A percentile compares a stretch with the other conserved stretches of the same genome.
Evolutionary conservation across 176 grass and related monocot species (phyloP).

Genomic region (Avena insularis): DNA sequence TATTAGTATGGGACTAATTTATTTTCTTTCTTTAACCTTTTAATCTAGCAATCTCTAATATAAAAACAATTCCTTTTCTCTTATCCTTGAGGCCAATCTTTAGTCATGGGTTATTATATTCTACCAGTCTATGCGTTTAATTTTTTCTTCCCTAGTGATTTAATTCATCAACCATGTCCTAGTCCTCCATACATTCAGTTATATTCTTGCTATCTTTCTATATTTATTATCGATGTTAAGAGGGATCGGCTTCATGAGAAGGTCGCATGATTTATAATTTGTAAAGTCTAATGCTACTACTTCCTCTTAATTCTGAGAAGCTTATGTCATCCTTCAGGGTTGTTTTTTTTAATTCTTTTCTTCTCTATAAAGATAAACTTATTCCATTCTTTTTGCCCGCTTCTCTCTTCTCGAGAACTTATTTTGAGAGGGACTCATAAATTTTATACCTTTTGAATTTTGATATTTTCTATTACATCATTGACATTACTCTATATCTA

Average conservation of each 20-base stretch:
- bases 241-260: neutral
- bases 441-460: neutral
- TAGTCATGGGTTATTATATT: neutral
- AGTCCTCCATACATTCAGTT: neutral
- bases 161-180: neutral
- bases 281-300: neutral
- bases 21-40: neutral
- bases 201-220: neutral
- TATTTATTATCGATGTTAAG: neutral
- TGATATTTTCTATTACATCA: conserved; percentile 9
- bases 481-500: neutral
- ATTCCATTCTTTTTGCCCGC: neutral
- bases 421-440: neutral
- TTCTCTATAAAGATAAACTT: neutral
- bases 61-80: neutral
- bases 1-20: neutral
- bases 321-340: neutral
- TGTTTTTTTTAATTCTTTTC: neutral
- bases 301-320: neutral
- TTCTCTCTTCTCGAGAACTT: neutral
- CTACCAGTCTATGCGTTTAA: neutral
- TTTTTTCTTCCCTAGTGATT: neutral
- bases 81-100: neutral
- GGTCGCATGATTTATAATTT: neutral
- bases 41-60: neutral